Base-by-base conservation (phyloP, 768 basidiomycete genomes). In the Mycena vulgaris region DNA sequence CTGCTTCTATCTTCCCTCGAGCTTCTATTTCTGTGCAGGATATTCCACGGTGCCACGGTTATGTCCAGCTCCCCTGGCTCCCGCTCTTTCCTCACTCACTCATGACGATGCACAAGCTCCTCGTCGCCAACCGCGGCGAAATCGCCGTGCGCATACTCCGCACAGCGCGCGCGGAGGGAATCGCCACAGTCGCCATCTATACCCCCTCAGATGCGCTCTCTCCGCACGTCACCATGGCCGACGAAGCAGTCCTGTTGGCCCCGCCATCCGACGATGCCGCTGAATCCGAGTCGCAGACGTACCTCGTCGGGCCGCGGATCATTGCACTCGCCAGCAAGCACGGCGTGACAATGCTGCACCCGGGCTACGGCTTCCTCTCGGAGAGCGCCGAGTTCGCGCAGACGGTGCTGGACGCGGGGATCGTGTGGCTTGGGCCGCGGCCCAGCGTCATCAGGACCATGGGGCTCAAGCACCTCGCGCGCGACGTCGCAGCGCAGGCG, bases 91-190 rank as follows among this genome's bases (percentile, higher is more conserved):
- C 78, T 75, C 66, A 47, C n/a, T n/a, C 45, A 23, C 23, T 6
- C 13, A n/a, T 25, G 21, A 17, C 39, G 42, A 70, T 66, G 69
- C 86, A 89, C 70, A 90, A 86, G 69, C 81, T 92, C 0, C 85
- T 93, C 68, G 81, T 93, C 68, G 90, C 90, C 23, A 93, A 93
- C 77, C 88, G 92, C 28, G 92, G 92, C 47, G 92, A 93, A 77
- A 93, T 93, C 59, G 91, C 91, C 11, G 82, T 89, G 17, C 88
- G 92, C 11, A 86, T 92, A 71, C 80, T 92, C 28, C 85, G 83
- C 58, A 88, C 90, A 0, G 90, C 89, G 2, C 83, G 84, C 55
- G 77, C 78, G 30, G 83, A 91, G 4, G 87, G 84, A 1, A 75
- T 93, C 28, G 76, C 74, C 5, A 90, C 89, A 0, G 74, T 92